A percentile compares a stretch with the other conserved stretches of the same genome.
Evolutionary conservation across 192 early-diverging fungal species (phyloP).

Genomic region (Phlyctochytrium arcticum): DNA sequence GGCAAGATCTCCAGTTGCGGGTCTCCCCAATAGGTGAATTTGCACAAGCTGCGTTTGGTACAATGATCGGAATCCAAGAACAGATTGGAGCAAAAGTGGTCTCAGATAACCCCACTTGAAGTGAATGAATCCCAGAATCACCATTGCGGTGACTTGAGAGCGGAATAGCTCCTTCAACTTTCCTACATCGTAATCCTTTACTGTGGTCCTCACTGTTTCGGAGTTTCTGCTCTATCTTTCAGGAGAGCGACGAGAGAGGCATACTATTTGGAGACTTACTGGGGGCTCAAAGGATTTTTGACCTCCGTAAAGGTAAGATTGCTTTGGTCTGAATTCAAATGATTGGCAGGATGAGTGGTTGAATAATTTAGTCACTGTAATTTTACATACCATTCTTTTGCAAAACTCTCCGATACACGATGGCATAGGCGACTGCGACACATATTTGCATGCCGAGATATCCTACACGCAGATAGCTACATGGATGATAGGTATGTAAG

Average conservation of each 20-base stretch:
- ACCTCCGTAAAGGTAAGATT: conserved; percentile 75
- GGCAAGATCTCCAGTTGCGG: conserved; percentile 71
- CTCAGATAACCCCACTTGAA: conserved; percentile 85
- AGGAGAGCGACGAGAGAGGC: background rate
- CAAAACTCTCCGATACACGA: conserved; percentile 49
- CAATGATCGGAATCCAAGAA: conserved; percentile 72
- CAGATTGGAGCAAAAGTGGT: conserved; percentile 81
- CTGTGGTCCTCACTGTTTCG: conserved; percentile 55
- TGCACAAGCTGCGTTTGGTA: conserved; percentile 68
- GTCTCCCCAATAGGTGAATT: conserved; percentile 73
- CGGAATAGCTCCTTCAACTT: conserved; percentile 66
- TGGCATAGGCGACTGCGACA: conserved; percentile 41
- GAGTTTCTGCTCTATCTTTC: conserved; percentile 40
- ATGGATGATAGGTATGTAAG: background rate
- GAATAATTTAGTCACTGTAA: background rate
- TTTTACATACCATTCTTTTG: conserved; percentile 65
- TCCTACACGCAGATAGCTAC: conserved; percentile 46
- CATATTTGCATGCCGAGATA: conserved; percentile 59
- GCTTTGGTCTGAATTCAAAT: conserved; percentile 61
- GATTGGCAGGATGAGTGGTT: background rate
- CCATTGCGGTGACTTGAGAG: conserved; percentile 63
- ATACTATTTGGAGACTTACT: conserved; percentile 21
- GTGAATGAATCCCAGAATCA: conserved; percentile 74
- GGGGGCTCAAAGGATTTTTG: conserved; percentile 48
- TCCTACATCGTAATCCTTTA: conserved; percentile 75